Base-by-base conservation (phyloP, 306 rosid species). In the Castanospermum australe region DNA sequence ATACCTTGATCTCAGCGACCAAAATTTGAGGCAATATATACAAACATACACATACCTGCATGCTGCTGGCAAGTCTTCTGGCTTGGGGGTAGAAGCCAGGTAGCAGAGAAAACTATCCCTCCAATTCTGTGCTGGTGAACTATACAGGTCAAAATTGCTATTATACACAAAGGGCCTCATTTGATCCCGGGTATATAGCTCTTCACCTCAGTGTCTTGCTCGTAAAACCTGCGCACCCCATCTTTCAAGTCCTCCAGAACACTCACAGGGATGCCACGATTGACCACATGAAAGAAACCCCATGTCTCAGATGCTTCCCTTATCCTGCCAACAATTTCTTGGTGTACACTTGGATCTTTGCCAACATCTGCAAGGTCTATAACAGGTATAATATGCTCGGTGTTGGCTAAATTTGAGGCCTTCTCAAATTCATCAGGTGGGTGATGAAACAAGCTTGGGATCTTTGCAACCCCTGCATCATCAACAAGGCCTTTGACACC, bases 401-500 rank as follows among this genome's bases (percentile, higher is more conserved):
- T 6, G 63, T 71, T 44, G 13, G 12, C 35, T 22, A 36, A 14
- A 21, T 42, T 44, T 60, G 86, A 66, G 15, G 60, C 57, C 41
- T 78, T 72, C 2, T 73, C 61, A 47, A 48, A 62, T 41, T 75
- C 38, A 4, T 73, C 56, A 5, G 62, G 82, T 54, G 71, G 76
- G 2, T 78, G 79, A 65, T 69, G 75, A 61, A 90, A 92, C 2
- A 92, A 55, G n/a, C 38, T 63, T 5, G 93, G 95, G 15, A 92
- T 64, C 44, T 87, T 69, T 2, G 85, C 69, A 22, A 84, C 10
- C 2, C 90, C 90, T 18, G 87, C 82, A 87, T 92, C 82, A 87
- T 92, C 97, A 20, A 85, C 86, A 25, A 89, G 87, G 4, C 97
- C 85, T 48, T 81, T 75, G 2, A 81, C 85, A 20, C 85, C 85